These are phyloP conservation scores for Albugo candida DNA, from an alignment of 352 stramenopile species.

Conservation along the genomic window DNA sequence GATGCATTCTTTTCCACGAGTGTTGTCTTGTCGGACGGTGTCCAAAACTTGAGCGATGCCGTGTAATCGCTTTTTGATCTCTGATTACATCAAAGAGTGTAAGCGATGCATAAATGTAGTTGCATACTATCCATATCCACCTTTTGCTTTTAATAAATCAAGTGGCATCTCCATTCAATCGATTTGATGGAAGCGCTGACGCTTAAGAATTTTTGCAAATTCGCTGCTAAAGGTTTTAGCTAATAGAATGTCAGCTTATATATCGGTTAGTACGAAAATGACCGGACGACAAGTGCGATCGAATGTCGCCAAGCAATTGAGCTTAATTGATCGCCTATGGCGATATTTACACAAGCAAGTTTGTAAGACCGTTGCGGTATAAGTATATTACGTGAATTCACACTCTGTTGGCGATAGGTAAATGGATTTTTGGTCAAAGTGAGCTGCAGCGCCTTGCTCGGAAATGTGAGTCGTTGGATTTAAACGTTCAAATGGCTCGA, in stretches of 20 bases:
- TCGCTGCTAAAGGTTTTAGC: too few relatives aligned
- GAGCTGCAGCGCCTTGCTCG: constrained; percentile 40
- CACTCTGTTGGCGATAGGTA: constrained; percentile 11
- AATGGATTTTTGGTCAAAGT: constrained; percentile 39
- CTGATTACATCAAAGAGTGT: constrained; percentile 8
- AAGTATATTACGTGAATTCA: background rate
- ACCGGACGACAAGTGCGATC: background rate
- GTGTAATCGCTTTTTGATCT: constrained; percentile 64
- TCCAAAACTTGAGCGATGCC: constrained; percentile 32
- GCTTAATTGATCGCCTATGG: background rate
- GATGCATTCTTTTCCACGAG: constrained; percentile 6
- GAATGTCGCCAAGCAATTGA: background rate
- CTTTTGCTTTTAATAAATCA: too few relatives aligned
- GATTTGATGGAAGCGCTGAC: too few relatives aligned
- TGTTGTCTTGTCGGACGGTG: too few relatives aligned
- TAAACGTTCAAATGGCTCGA: constrained; percentile 37
- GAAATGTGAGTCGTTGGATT: constrained; percentile 17
- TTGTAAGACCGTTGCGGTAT: too few relatives aligned
- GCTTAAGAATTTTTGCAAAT: too few relatives aligned
- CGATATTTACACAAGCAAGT: too few relatives aligned
- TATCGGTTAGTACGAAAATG: too few relatives aligned
- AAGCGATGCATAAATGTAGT: background rate
- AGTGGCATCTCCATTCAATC: too few relatives aligned
- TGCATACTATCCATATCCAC: background rate
- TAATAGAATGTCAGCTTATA: too few relatives aligned